Evolutionary conservation across 1,284 basidiomycete genomes (phyloP).

Genomic region (Rhodotorula sp.): DNA sequence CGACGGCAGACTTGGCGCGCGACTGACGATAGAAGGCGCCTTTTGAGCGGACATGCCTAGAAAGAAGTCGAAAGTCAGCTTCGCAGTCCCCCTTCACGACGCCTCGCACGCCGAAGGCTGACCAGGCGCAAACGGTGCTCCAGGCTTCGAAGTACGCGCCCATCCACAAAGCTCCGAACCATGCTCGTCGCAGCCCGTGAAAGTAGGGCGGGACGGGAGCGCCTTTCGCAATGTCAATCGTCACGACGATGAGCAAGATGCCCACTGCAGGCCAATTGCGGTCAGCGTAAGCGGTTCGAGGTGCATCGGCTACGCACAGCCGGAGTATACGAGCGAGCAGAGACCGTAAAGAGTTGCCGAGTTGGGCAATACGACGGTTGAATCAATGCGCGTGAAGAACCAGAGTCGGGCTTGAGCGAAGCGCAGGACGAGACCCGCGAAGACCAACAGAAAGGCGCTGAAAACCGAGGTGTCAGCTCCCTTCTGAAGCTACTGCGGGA

Average conservation of each 20-base stretch:
- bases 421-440: constrained; percentile 14
- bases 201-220: constrained; percentile 2
- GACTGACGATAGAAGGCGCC: constrained; percentile 17
- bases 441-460: constrained; percentile 12
- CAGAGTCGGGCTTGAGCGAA: constrained; percentile 25
- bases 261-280: background rate
- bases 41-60: constrained; percentile 20
- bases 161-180: constrained; percentile 18
- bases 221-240: constrained; percentile 1
- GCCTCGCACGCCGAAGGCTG: no score
- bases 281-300: background rate
- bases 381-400: constrained; percentile 25
- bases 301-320: background rate
- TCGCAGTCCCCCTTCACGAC: no score
- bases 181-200: background rate
- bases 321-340: constrained; percentile 17
- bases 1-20: background rate
- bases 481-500: background rate
- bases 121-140: constrained; percentile 13
- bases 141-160: constrained; percentile 27
- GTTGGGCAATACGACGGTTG: constrained; percentile 26
- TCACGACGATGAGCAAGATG: constrained; percentile 7
- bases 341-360: constrained; percentile 10
- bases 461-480: background rate
- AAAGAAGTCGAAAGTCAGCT: background rate